Base-by-base conservation (phyloP, 495 filamentous ascomycete genomes). In the Amphirosellinia nigrospora region DNA sequence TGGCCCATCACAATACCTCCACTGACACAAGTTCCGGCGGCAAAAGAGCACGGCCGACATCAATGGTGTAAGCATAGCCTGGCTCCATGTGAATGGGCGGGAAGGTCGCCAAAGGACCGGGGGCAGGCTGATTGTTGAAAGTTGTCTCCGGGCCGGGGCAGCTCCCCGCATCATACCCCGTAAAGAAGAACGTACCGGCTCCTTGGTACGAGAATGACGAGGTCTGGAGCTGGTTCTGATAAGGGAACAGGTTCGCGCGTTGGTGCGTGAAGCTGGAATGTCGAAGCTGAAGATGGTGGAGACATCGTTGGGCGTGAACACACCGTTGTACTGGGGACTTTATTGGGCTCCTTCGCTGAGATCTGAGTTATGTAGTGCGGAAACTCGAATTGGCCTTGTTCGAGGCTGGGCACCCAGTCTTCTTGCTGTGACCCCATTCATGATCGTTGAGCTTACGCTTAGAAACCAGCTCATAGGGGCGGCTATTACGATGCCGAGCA, bases 11-110 rank as follows among this genome's bases (percentile, higher is more conserved):
- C 70, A 15, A 74, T 50, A 77, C 75, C 23, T 65, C 75, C 75
- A 53, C 71, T 66, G 13, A 72, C 71, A 32, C 75, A 77, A 5
- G 46, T 71, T 38, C 75, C 75, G 15, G 75, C 73, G 15, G 45
- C 19, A 30, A 72, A 38, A 9, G 23, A 69, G 62, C 75, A 77
- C 6, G 75, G 2, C 75, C 75, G 45, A 75, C 69, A 32, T 77
- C 73, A 32, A 77, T 68, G 0, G 70, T 75, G 45, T 77, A 77
- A 4, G 71, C 75, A 28, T 72, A 71, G 9, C 75, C 75, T 13
- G 75, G 75, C 39, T 77, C 73, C 75, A 77, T 75, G 13, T 75
- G 73, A 16, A 77, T 74, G 0, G 75, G 73, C 8, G 73, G 70
- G 16, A 70, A 74, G 0, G 75, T 50, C n/a, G 75, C 70, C 56